Evolutionary conservation across 2,329 filamentous ascomycete genomes (phyloP).

Genomic region (Xylaria sp.): DNA sequence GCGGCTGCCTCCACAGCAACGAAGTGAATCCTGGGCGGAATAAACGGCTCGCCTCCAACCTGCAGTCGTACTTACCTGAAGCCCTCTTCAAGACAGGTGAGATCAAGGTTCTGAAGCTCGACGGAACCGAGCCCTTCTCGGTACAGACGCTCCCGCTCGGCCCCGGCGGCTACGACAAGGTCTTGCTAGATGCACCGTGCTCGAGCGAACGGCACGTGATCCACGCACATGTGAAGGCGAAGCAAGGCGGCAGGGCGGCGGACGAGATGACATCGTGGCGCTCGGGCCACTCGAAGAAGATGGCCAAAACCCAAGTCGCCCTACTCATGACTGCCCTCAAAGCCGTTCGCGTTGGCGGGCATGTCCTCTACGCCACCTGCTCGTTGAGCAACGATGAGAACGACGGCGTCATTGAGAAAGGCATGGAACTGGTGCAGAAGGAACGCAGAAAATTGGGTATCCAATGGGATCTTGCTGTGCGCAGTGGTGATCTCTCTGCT

Average conservation of each 20-base stretch:
- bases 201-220: slow-evolving; percentile 55
- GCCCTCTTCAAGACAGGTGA: slow-evolving; percentile 40
- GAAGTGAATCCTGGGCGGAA: slow-evolving; percentile 50
- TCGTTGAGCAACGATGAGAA: slow-evolving; percentile 55
- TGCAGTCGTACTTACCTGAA: slow-evolving; percentile 44
- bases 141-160: slow-evolving; percentile 47
- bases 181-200: slow-evolving; percentile 55
- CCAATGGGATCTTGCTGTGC: slow-evolving; percentile 49
- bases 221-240: slow-evolving; percentile 50
- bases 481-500: slow-evolving; percentile 41
- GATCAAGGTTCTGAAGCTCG: slow-evolving; percentile 44
- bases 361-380: slow-evolving; percentile 55
- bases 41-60: slow-evolving; percentile 47
- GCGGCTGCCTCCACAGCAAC: slow-evolving; percentile 53
- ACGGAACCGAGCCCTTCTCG: slow-evolving; percentile 44
- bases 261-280: slow-evolving; percentile 54
- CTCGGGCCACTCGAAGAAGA: slow-evolving; percentile 50
- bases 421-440: slow-evolving; percentile 50
- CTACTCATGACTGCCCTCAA: slow-evolving; percentile 52
- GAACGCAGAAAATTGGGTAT: slow-evolving; percentile 51
- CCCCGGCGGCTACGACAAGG: slow-evolving; percentile 53
- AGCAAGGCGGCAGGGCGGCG: slow-evolving; percentile 46
- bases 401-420: slow-evolving; percentile 54
- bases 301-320: slow-evolving; percentile 50
- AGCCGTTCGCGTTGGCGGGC: slow-evolving; percentile 51